Percentiles rank a stretch among this genome's conserved stretches.
phyloP scores from a whole-genome alignment of 2,329 filamentous ascomycete species.

The Capronia epimyces region DNA sequence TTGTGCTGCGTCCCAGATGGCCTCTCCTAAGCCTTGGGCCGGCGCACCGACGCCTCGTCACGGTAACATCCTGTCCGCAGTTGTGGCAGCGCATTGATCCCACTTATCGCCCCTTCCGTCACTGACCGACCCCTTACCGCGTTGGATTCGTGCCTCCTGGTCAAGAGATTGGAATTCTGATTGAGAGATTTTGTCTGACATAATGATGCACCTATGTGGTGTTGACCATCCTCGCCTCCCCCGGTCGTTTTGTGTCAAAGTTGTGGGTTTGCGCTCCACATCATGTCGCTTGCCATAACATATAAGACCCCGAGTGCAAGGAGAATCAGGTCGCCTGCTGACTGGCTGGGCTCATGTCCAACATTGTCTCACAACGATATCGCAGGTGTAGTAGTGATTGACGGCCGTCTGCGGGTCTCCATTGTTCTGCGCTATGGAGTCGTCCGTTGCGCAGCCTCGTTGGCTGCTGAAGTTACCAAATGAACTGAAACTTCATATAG shows the following conservation, averaged over 20 bases:
- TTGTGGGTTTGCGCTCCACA: background rate
- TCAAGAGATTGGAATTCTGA: background rate
- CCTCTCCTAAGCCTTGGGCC: background rate
- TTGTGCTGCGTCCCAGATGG: background rate
- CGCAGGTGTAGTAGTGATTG: background rate
- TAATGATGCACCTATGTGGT: background rate
- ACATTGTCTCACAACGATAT: background rate
- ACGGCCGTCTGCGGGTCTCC: background rate
- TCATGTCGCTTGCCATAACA: background rate
- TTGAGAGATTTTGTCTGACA: background rate
- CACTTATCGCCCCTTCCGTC: background rate
- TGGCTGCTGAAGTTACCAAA: constrained; percentile 23
- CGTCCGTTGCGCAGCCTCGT: constrained; percentile 18
- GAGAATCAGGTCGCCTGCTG: background rate
- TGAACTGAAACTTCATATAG: constrained; percentile 27
- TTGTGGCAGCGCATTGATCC: background rate
- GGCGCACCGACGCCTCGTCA: background rate
- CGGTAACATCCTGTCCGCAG: background rate
- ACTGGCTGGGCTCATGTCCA: background rate
- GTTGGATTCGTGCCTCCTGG: background rate
- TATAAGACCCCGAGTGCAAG: background rate
- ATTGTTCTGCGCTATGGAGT: constrained; percentile 7
- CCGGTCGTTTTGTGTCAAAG: background rate
- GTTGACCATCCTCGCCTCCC: constrained; percentile 1
- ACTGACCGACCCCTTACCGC: background rate